Percentiles rank a stretch among this genome's conserved stretches.
Evolutionary conservation across 164 flowering plant species (phyloP).

Genomic region (Umbilicus rupestris): DNA sequence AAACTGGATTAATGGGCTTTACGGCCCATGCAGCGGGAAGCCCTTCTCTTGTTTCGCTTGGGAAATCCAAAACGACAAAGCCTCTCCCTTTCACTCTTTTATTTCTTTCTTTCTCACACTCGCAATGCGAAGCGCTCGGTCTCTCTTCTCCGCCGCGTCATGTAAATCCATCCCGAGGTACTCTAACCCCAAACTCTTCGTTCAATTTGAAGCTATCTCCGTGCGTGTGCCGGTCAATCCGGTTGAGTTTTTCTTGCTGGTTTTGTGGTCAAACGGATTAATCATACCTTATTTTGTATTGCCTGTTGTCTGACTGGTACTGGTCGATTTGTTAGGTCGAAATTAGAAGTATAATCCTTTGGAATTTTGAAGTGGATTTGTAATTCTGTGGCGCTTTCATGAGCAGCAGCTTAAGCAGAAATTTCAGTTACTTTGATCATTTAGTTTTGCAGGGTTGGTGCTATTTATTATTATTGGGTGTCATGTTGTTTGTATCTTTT

Average conservation of each 20-base stretch:
- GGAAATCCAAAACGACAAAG: neutral
- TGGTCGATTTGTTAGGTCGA: neutral
- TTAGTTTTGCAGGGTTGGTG: neutral
- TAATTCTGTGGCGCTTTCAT: neutral
- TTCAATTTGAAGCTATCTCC: neutral
- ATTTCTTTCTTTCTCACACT: neutral
- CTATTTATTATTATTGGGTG: neutral
- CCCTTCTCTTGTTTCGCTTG: neutral
- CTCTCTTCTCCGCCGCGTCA: neutral
- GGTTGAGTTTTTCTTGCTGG: neutral
- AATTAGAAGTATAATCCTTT: neutral
- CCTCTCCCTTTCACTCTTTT: neutral
- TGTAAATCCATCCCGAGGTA: neutral
- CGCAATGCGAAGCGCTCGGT: neutral
- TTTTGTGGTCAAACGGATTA: neutral
- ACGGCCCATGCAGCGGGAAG: neutral
- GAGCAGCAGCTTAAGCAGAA: no score
- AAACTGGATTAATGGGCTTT: neutral
- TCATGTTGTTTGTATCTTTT: neutral
- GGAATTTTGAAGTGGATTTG: neutral
- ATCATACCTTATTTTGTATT: neutral
- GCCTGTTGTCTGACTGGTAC: neutral
- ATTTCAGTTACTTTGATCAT: neutral
- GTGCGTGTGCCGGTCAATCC: neutral
- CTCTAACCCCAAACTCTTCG: neutral